A percentile compares a stretch with the other conserved stretches of the same genome.
These are phyloP conservation scores for Aspergillus taichungensis DNA, from an alignment of 495 filamentous ascomycete species.

Conservation along the genomic window DNA sequence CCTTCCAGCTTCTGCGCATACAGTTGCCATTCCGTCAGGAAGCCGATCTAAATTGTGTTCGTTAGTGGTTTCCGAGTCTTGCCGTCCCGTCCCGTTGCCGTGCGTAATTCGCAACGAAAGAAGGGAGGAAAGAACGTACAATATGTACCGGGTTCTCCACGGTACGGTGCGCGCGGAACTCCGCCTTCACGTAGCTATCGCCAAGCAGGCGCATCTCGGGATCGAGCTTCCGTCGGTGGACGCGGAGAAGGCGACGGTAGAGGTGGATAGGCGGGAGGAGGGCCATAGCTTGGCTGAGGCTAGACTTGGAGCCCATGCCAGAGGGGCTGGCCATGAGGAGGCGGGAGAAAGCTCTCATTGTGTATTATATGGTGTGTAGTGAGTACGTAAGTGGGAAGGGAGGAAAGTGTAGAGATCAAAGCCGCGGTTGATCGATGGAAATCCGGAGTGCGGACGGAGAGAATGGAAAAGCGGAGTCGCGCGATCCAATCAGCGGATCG, in stretches of 20 bases:
- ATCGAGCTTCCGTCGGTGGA: constrained; percentile 71
- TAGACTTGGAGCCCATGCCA: constrained; percentile 38
- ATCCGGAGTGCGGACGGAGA: too few relatives aligned
- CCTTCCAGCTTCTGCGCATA: constrained; percentile 90
- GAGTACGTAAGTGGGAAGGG: background rate
- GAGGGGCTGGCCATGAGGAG: constrained; percentile 40
- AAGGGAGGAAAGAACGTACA: constrained; percentile 39
- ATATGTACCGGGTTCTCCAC: constrained; percentile 90
- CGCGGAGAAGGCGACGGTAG: constrained; percentile 77
- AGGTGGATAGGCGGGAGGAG: constrained; percentile 86
- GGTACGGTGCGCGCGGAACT: constrained; percentile 73
- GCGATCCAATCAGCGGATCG: too few relatives aligned
- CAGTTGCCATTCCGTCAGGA: constrained; percentile 91
- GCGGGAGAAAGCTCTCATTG: constrained; percentile 17
- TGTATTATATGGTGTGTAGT: background rate
- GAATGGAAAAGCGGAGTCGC: too few relatives aligned
- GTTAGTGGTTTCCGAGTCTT: background rate
- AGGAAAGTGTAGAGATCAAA: background rate
- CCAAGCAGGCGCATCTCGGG: constrained; percentile 70
- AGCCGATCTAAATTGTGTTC: constrained; percentile 59
- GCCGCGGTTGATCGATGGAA: background rate
- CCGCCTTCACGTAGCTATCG: constrained; percentile 82
- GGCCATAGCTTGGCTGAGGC: constrained; percentile 54
- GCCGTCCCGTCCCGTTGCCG: background rate
- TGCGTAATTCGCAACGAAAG: background rate